Percentiles rank a stretch among this genome's conserved stretches.
phyloP scores from a whole-genome alignment of 106 monocot genomes.

The Dioscorea dumetorum region DNA sequence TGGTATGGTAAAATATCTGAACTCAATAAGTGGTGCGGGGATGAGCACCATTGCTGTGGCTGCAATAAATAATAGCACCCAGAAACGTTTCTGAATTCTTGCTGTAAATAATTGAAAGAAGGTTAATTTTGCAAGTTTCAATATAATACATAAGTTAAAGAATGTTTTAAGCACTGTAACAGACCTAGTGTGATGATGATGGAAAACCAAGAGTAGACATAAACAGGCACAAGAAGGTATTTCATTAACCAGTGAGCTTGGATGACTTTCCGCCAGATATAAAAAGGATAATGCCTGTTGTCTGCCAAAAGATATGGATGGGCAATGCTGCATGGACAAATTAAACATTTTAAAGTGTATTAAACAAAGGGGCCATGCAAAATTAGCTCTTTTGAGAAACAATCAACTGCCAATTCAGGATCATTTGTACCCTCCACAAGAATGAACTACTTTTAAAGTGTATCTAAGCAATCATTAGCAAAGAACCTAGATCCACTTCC shows the following conservation, averaged over 20 bases:
- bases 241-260: constrained; percentile 63
- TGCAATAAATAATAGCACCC: constrained; percentile 51
- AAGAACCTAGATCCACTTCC: no score
- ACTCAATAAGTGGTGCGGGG: constrained; percentile 88
- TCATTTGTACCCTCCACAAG: no score
- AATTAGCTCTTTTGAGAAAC: no score
- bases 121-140: background rate
- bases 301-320: constrained; percentile 98
- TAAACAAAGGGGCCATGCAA: no score
- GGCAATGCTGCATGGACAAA: constrained; percentile 58
- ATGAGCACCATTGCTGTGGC: constrained; percentile 59
- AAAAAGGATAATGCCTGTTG: constrained; percentile 93
- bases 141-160: background rate
- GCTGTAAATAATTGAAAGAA: constrained; percentile 24
- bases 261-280: constrained; percentile 87
- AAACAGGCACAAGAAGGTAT: constrained; percentile 77
- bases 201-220: constrained; percentile 87
- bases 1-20: constrained; percentile 93
- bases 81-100: constrained; percentile 49
- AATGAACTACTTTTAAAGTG: no score
- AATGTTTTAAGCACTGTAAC: background rate
- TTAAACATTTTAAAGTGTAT: constrained; percentile 5
- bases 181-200: constrained; percentile 64
- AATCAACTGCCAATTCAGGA: no score
- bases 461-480: no score